Evolutionary conservation across 768 basidiomycete genomes (phyloP).

Genomic region (Trametes cubensis): DNA sequence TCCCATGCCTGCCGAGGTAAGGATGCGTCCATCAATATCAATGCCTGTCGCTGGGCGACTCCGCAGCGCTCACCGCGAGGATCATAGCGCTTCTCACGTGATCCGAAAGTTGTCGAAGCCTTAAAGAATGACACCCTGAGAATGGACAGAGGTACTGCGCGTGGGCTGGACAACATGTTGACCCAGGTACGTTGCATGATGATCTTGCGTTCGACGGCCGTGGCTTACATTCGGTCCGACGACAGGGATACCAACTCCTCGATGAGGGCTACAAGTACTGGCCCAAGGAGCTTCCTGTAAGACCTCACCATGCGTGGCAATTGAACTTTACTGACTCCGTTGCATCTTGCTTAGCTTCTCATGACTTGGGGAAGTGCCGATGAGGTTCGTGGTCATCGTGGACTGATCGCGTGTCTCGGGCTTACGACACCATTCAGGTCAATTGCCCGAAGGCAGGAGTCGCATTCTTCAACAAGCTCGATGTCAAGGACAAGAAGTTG

Average conservation of each 20-base stretch:
- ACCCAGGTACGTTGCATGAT: constrained; percentile 23
- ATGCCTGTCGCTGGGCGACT: too few relatives aligned
- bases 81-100: constrained; percentile 61
- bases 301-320: neutral
- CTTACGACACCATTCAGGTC: constrained; percentile 40
- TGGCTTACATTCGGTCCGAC: too few relatives aligned
- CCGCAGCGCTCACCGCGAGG: too few relatives aligned
- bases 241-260: constrained; percentile 68
- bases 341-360: constrained; percentile 41
- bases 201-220: neutral
- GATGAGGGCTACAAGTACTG: constrained; percentile 50
- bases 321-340: constrained; percentile 40
- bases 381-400: constrained; percentile 42
- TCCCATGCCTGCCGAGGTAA: constrained; percentile 48
- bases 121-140: constrained; percentile 59
- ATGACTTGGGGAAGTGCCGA: constrained; percentile 68
- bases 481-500: constrained; percentile 53
- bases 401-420: neutral
- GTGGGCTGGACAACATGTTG: constrained; percentile 26
- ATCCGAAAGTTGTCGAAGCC: constrained; percentile 50
- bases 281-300: constrained; percentile 66
- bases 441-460: constrained; percentile 55
- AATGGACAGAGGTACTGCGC: constrained; percentile 48
- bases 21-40: constrained; percentile 21
- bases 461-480: constrained; percentile 51